A percentile compares a stretch with the other conserved stretches of the same genome.
phyloP scores from a whole-genome alignment of 495 filamentous ascomycete genomes.

The Penicillium manginii region DNA sequence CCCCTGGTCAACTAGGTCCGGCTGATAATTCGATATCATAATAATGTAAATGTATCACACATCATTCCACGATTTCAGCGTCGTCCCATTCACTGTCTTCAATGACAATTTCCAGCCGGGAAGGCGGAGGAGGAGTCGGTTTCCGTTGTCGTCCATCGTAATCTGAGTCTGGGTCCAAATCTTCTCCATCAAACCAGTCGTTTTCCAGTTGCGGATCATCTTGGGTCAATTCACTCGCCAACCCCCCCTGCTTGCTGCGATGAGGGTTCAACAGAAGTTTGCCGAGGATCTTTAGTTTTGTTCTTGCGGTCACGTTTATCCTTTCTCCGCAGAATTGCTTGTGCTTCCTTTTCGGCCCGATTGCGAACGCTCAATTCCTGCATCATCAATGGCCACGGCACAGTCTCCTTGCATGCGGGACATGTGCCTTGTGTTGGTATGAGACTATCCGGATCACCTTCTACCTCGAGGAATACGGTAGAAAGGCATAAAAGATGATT shows the following conservation, averaged over 20 bases:
- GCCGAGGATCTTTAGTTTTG: slow-evolving; percentile 7
- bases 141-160: slow-evolving; percentile 16
- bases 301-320: slow-evolving; percentile 26
- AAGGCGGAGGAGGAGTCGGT: slow-evolving; percentile 14
- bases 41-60: neutral
- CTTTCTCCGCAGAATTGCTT: slow-evolving; percentile 63
- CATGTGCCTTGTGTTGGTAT: slow-evolving; percentile 74
- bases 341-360: slow-evolving; percentile 67
- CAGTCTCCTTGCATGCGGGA: slow-evolving; percentile 64
- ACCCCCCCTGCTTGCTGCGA: slow-evolving; percentile 12
- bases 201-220: slow-evolving; percentile 44
- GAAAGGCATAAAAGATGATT: slow-evolving; percentile 83
- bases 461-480: slow-evolving; percentile 57
- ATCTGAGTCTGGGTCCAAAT: slow-evolving; percentile 43
- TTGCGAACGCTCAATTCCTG: slow-evolving; percentile 76
- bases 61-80: slow-evolving; percentile 52
- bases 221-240: slow-evolving; percentile 17
- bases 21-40: neutral
- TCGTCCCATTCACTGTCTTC: slow-evolving; percentile 67
- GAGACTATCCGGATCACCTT: slow-evolving; percentile 47
- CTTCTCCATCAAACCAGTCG: slow-evolving; percentile 40
- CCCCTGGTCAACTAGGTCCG: slow-evolving; percentile 36
- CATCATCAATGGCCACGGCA: slow-evolving; percentile 78
- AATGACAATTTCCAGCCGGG: slow-evolving; percentile 51
- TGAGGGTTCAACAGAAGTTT: slow-evolving; percentile 13